phyloP scores from a whole-genome alignment of 306 rosid species.

The Malus orientalis region DNA sequence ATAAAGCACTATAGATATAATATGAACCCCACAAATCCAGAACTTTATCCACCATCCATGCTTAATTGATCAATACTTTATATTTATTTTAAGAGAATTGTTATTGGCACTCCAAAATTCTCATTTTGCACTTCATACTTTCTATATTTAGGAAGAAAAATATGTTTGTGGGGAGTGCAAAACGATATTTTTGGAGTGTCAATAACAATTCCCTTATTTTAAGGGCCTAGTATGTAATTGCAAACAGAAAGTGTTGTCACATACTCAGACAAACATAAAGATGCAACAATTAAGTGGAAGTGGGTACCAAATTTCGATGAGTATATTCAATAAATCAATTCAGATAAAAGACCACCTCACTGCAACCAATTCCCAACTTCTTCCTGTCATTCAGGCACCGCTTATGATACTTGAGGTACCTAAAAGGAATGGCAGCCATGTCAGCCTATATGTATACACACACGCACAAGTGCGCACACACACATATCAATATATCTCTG shows the following conservation, averaged over 20 bases:
- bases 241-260: not conserved
- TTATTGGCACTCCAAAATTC: too few relatives aligned
- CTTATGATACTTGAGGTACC: conserved; percentile 76
- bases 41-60: not conserved
- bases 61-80: not conserved
- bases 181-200: too few relatives aligned
- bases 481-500: not conserved
- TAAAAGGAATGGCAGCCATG: conserved; percentile 33
- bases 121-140: too few relatives aligned
- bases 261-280: not conserved
- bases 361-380: conserved; percentile 95
- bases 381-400: conserved; percentile 82
- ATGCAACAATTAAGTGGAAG: not conserved
- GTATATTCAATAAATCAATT: not conserved
- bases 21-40: not conserved
- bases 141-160: too few relatives aligned
- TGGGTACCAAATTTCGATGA: not conserved
- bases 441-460: not conserved
- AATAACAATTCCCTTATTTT: too few relatives aligned
- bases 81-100: not conserved
- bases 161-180: too few relatives aligned
- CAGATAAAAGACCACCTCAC: conserved; percentile 66
- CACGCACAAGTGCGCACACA: not conserved
- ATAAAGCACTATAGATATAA: not conserved
- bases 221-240: not conserved